Conservation (phyloP, 164 flowering plant species). For the Chimonanthus praecox region DNA sequence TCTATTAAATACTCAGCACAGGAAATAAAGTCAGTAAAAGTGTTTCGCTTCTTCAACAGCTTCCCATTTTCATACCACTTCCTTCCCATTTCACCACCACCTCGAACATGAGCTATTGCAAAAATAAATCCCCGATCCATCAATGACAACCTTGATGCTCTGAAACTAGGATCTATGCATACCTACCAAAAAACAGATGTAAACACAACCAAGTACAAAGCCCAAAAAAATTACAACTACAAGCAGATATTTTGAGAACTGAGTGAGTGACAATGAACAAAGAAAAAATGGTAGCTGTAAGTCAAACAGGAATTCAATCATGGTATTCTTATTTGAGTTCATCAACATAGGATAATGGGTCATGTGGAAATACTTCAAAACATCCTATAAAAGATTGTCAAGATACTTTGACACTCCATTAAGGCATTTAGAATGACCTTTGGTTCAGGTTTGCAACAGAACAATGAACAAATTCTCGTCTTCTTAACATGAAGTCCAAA, state of each 20-base stretch:
- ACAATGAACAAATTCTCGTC: neutral
- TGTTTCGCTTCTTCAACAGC: constrained; percentile 76
- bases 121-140: constrained; percentile 80
- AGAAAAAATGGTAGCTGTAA: neutral
- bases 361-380: neutral
- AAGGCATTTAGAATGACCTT: neutral
- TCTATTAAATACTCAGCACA: constrained; percentile 75
- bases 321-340: neutral
- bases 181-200: constrained; percentile 29
- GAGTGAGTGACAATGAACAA: neutral
- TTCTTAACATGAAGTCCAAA: too few relatives aligned
- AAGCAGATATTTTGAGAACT: neutral
- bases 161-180: constrained; percentile 72
- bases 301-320: neutral
- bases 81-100: constrained; percentile 99
- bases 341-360: neutral
- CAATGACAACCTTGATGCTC: constrained; percentile 66
- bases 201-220: neutral
- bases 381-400: neutral
- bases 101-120: constrained; percentile 90
- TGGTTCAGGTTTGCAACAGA: neutral
- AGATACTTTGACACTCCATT: neutral
- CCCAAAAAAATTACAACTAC: neutral
- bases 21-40: constrained; percentile 82
- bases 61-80: constrained; percentile 96